These are phyloP conservation scores for Saccharomycopsis sp. DNA, from an alignment of 805 yeast species.

Conservation along the genomic window DNA sequence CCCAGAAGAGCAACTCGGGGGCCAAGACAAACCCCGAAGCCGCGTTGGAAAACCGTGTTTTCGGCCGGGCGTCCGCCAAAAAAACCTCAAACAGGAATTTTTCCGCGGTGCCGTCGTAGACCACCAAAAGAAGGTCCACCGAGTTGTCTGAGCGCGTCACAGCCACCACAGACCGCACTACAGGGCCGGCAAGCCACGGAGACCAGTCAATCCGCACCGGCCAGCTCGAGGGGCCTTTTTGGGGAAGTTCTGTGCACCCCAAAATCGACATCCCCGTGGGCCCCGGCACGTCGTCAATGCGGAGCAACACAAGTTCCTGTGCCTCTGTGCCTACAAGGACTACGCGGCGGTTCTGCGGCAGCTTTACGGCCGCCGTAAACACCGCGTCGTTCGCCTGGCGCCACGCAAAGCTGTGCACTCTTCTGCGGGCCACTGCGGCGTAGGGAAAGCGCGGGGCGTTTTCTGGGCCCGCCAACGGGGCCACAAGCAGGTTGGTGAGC, in stretches of 20 bases:
- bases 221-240: neutral
- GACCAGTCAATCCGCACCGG: neutral
- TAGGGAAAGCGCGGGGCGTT: neutral
- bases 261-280: neutral
- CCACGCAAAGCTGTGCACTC: constrained; percentile 10
- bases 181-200: neutral
- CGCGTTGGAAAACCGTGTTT: neutral
- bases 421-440: neutral
- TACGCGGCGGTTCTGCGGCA: neutral
- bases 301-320: constrained; percentile 9
- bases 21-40: neutral
- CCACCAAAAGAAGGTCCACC: neutral
- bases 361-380: neutral
- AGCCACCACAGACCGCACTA: neutral
- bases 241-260: neutral
- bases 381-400: neutral
- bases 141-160: neutral
- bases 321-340: constrained; percentile 5
- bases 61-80: neutral
- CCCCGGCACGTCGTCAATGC: neutral
- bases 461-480: too few relatives aligned
- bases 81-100: too few relatives aligned
- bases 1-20: too few relatives aligned
- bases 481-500: too few relatives aligned
- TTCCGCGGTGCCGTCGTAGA: neutral